Evolutionary conservation across 2,329 filamentous ascomycete genomes (phyloP).

Genomic region (Dendrostoma leiphaemia): DNA sequence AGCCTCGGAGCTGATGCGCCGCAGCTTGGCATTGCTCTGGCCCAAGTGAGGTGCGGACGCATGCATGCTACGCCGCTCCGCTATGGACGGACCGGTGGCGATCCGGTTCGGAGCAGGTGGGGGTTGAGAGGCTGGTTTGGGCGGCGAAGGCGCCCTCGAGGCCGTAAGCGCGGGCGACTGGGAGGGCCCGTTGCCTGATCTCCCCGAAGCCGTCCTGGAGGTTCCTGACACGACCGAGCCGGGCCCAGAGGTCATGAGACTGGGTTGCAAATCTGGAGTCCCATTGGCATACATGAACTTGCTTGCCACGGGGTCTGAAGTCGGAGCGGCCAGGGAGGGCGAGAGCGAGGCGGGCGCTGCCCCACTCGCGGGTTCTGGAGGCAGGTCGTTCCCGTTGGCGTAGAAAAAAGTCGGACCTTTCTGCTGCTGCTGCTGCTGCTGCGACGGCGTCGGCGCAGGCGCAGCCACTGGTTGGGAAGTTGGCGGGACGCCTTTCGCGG

Average conservation of each 20-base stretch:
- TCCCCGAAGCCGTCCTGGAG: conserved; percentile 41
- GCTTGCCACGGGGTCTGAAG: conserved; percentile 41
- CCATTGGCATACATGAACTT: conserved; percentile 80
- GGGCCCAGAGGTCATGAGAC: conserved; percentile 36
- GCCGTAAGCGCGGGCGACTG: conserved; percentile 25
- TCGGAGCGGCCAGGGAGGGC: conserved; percentile 31
- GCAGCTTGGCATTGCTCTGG: conserved; percentile 32
- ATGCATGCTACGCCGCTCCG: conserved; percentile 29
- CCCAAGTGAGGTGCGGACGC: conserved; percentile 37
- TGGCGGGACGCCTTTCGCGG: conserved; percentile 42
- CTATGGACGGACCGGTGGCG: conserved; percentile 19
- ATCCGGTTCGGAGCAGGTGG: conserved; percentile 13
- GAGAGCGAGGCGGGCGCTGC: conserved; percentile 27
- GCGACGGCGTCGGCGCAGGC: conserved; percentile 24
- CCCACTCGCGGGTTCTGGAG: conserved; percentile 26
- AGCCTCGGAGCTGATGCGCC: conserved; percentile 42
- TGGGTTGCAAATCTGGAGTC: conserved; percentile 46
- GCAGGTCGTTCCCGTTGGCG: conserved; percentile 46
- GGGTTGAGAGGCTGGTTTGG: conserved; percentile 20
- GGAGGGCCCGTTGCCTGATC: conserved; percentile 35
- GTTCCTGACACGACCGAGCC: conserved; percentile 45
- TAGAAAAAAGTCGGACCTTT: conserved; percentile 54
- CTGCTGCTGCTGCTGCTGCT: neutral
- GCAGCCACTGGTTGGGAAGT: conserved; percentile 43
- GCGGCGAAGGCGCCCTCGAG: conserved; percentile 50